phyloP scores from a whole-genome alignment of 495 filamentous ascomycete genomes.

The Durotheca rogersii region DNA sequence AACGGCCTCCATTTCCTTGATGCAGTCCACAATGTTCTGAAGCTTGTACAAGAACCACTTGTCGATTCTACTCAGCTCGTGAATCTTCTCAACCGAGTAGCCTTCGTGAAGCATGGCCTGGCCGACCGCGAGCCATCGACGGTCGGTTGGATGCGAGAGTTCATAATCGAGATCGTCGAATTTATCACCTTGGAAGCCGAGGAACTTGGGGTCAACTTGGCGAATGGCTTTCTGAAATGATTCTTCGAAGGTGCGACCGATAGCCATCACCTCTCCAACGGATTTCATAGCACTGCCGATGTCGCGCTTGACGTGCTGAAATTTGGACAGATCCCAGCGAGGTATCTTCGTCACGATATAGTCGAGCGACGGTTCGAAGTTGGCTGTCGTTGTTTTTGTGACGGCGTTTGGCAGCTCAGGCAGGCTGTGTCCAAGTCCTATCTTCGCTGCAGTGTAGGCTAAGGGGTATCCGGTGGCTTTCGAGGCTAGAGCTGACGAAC shows the following conservation, averaged over 20 bases:
- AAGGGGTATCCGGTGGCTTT: constrained; percentile 98
- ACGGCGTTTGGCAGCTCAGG: constrained; percentile 96
- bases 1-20: constrained; percentile 80
- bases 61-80: constrained; percentile 94
- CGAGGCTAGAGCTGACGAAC: constrained; percentile 93
- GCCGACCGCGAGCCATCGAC: constrained; percentile 93
- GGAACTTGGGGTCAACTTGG: constrained; percentile 87
- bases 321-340: constrained; percentile 95
- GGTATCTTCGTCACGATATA: constrained; percentile 99
- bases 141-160: constrained; percentile 88
- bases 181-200: constrained; percentile 92
- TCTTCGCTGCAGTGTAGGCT: constrained; percentile 96
- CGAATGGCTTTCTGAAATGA: constrained; percentile 99
- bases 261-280: constrained; percentile 98
- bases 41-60: constrained; percentile 98
- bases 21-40: constrained; percentile 89
- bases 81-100: constrained; percentile 85
- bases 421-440: constrained; percentile 89
- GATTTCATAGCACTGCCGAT: constrained; percentile 99
- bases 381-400: constrained; percentile 96
- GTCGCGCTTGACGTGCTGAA: constrained; percentile 96
- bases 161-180: constrained; percentile 92
- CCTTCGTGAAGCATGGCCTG: constrained; percentile 97
- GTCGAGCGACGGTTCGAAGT: constrained; percentile 96
- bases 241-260: constrained; percentile 96